These are phyloP conservation scores for Aspergillus aculeatus DNA, from an alignment of 2,329 filamentous ascomycete genomes.

Conservation along the genomic window DNA sequence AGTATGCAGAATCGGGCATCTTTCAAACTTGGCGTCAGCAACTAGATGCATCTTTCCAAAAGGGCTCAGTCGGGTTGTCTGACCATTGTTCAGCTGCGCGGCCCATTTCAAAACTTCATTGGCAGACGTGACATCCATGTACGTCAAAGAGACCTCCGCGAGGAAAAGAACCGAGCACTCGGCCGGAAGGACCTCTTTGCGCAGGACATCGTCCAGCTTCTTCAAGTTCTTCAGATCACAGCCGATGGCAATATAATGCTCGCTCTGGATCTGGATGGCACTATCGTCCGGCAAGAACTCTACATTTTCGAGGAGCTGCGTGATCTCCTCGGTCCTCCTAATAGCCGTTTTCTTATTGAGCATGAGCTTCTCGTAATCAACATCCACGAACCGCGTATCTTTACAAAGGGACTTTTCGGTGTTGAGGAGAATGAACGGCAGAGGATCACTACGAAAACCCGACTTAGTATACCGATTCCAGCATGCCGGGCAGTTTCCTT, in stretches of 20 bases:
- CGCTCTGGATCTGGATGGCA: constrained; percentile 60
- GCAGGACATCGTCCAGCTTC: constrained; percentile 60
- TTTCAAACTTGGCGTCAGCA: constrained; percentile 15
- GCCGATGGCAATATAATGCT: constrained; percentile 73
- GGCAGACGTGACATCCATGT: constrained; percentile 74
- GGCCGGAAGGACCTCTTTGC: constrained; percentile 56
- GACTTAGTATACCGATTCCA: constrained; percentile 26
- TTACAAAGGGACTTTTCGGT: constrained; percentile 61
- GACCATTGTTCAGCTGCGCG: constrained; percentile 67
- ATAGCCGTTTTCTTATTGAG: constrained; percentile 70
- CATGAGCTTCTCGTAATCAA: constrained; percentile 83
- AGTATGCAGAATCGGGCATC: constrained; percentile 78
- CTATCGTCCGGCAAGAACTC: constrained; percentile 33
- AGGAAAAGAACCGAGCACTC: constrained; percentile 71
- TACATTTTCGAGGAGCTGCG: constrained; percentile 50
- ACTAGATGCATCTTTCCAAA: neutral
- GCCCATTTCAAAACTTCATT: constrained; percentile 78
- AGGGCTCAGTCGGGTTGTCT: constrained; percentile 19
- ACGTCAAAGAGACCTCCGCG: constrained; percentile 87
- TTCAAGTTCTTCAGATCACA: constrained; percentile 73
- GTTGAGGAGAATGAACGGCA: constrained; percentile 78
- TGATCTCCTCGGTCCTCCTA: constrained; percentile 60
- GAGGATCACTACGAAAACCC: constrained; percentile 64
- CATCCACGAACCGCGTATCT: constrained; percentile 70
- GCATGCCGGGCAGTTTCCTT: constrained; percentile 1